These are phyloP conservation scores for Solanum appendiculatum DNA, from an alignment of 257 asterid genomes.

Conservation along the genomic window DNA sequence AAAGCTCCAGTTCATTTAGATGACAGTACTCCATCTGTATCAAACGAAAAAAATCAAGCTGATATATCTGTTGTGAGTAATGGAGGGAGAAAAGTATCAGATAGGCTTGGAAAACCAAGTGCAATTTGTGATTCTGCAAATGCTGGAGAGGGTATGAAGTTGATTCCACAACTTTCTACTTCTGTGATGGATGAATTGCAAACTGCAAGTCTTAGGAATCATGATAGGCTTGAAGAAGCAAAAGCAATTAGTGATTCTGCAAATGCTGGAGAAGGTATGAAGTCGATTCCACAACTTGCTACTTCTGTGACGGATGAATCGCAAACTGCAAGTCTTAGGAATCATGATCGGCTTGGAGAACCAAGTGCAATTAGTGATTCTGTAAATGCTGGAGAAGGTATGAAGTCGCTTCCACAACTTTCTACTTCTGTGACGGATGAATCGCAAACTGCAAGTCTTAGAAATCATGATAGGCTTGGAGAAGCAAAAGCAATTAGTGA, in stretches of 20 bases:
- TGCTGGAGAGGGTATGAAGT: constrained; percentile 16
- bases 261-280: constrained; percentile 14
- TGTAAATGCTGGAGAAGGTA: constrained; percentile 18
- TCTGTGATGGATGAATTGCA: constrained; percentile 4
- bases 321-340: neutral
- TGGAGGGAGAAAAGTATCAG: constrained; percentile 8
- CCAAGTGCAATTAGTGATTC: constrained; percentile 12
- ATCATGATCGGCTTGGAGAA: constrained; percentile 4
- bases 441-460: neutral
- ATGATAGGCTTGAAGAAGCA: constrained; percentile 9
- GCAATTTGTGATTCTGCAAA: constrained; percentile 9
- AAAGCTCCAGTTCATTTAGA: constrained; percentile 14
- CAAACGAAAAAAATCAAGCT: neutral
- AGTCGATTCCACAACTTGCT: constrained; percentile 2
- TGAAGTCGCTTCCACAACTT: constrained; percentile 2
- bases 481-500: constrained; percentile 9
- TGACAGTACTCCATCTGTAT: constrained; percentile 6
- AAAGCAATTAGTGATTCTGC: constrained; percentile 8
- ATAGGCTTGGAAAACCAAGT: constrained; percentile 6
- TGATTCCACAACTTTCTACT: constrained; percentile 1
- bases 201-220: neutral
- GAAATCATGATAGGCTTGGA: neutral
- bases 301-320: constrained; percentile 7
- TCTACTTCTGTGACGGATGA: constrained; percentile 9
- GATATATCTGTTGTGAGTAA: constrained; percentile 2